Evolutionary conservation across 176 grass and related monocot genomes (phyloP), one percentile per base, ranked within the genome.

Genomic region (Elymus sibiricus): DNA sequence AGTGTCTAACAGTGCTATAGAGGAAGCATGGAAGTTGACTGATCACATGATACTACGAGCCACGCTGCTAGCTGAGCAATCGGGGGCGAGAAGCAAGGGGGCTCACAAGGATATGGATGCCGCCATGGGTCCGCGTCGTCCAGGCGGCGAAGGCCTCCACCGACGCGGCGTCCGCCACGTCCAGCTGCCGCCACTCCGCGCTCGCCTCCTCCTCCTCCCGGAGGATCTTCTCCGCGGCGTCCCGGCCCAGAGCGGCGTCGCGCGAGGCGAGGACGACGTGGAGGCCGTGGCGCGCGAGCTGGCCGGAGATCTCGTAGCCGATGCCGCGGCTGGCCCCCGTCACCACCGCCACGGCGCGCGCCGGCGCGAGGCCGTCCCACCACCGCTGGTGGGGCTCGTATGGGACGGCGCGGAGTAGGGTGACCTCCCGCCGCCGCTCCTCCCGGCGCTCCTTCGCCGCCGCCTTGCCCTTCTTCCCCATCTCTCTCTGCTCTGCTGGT

Each of bases 381-480:
- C 84, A 98, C 34, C 90, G 85, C 69, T 91, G 86, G 13, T 34
- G 37, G 10, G 88, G 70, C 21, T 82, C 56, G 80, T 96, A 99
- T 14, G 97, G 90, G 17, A 91, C 81, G 32, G 84, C 37, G 55
- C 97, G 90, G 49, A 94, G 94, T 37, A 83, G 68, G 11, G 88
- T 76, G 82, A 96, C 88, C 76, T 96, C 90, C 74, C 80, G 87
- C 17, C 86, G 90, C 14, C 93, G 85, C 92, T 94, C 84, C 79
- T 89, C 87, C 13, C 93, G 86, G 63, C 93, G 83, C 88, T 91
- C 91, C 69, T 82, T 88, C 49, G 93, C 91, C 85, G 88, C 83
- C 84, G 86, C 86, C 61, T 93, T 94, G 46, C 90, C 97, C 66
- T 94, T 94, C 88, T 95, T 95, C 76, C 94, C 97, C 97, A 94